Base-by-base conservation (phyloP, 495 filamentous ascomycete species). In the Daldinia loculata region DNA sequence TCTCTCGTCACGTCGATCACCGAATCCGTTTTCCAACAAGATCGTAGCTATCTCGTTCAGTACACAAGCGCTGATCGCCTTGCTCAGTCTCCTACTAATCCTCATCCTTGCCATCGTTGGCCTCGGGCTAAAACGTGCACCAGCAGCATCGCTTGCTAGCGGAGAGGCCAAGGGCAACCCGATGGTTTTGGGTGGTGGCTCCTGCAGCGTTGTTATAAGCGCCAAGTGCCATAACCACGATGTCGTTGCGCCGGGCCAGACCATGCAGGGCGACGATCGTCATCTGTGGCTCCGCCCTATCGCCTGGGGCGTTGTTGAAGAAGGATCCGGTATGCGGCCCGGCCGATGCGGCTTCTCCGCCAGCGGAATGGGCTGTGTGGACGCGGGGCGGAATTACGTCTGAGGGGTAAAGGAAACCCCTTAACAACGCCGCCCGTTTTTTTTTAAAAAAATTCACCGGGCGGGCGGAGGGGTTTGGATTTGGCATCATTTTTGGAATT, bases 171-270 rank as follows among this genome's bases (percentile, higher is more conserved):
- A 66, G 8, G 81, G 81, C 0, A 84, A 84, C 63, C 83, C 83
- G 17, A 79, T 84, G 26, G 77, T 72, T 0, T 59, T 84, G 15
- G 67, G 66, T 9, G 79, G 73, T 15, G 81, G 81, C 17, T 64
- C 70, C 27, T 83, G 81, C 56, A 81, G 79, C 53, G 83, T 80
- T 0, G 82, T 84, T 2, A 61, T 84, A 39, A 78, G 77, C 58
- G 79, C 83, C 29, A 62, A 80, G 17, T 84, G 82, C 63, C 81
- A 83, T 45, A 51, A 72, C 70, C 70, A 68, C 56, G 38, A 65
- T 19, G 19, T 53, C 17, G 24, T 38, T 1, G 9, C 59, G 1
- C 61, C 61, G 3, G 56, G 61, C 11, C 67, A 32, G 32, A 1
- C 15, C 11, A 38, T 9, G n/a, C 32, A 48, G 6, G 51, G 27